These are phyloP conservation scores for Ramaria sp. DNA, from an alignment of 768 basidiomycete species.

Conservation along the genomic window DNA sequence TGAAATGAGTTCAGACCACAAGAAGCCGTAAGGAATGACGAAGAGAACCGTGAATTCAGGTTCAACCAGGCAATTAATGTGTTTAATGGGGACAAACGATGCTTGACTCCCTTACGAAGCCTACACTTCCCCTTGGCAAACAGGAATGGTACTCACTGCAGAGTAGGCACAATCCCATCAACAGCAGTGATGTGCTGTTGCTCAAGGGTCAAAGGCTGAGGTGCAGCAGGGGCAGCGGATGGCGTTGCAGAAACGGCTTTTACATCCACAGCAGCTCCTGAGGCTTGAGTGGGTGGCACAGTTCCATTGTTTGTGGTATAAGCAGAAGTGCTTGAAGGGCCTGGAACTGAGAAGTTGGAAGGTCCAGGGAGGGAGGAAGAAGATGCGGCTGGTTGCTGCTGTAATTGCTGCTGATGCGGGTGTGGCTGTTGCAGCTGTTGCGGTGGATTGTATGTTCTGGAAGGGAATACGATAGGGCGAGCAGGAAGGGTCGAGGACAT, in stretches of 20 bases:
- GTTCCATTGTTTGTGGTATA: not conserved
- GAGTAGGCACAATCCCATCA: conserved; percentile 95
- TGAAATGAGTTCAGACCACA: not conserved
- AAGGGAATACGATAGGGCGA: conserved; percentile 8
- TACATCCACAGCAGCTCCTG: not conserved
- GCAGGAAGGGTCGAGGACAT: conserved; percentile 8
- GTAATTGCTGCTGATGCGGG: not conserved
- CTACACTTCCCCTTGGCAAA: not conserved
- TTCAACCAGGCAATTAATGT: not conserved
- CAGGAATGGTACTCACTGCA: conserved; percentile 46
- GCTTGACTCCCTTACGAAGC: not conserved
- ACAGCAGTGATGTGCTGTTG: conserved; percentile 95
- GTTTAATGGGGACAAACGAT: not conserved
- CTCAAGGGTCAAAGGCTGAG: conserved; percentile 69
- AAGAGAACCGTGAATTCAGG: not conserved
- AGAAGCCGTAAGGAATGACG: not conserved
- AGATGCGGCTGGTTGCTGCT: not conserved
- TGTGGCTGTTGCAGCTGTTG: conserved; percentile 1
- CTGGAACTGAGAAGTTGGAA: not conserved
- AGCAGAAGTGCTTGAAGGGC: not conserved
- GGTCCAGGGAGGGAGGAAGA: conserved; percentile 3
- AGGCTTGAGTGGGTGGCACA: not conserved
- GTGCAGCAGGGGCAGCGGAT: conserved; percentile 53
- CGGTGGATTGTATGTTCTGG: conserved; percentile 5
- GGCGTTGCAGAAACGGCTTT: conserved; percentile 23